phyloP scores from a whole-genome alignment of 1,284 basidiomycete species.

The Ceratobasidium sp. region DNA sequence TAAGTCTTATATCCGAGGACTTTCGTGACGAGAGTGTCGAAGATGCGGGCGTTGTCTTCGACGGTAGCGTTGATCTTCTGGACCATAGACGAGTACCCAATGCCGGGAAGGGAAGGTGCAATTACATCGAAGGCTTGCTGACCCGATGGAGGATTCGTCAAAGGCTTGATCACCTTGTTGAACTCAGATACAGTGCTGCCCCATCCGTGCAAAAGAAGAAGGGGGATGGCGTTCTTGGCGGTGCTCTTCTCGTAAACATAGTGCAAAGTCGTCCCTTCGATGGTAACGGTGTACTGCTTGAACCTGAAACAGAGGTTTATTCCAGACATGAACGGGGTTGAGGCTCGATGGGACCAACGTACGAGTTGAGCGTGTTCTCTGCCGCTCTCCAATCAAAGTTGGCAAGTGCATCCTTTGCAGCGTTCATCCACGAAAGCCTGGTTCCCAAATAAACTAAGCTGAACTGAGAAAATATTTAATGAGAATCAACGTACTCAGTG shows the following conservation, averaged over 20 bases:
- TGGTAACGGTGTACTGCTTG: slow-evolving; percentile 37
- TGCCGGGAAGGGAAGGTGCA: slow-evolving; percentile 53
- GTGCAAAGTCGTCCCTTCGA: slow-evolving; percentile 48
- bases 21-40: slow-evolving; percentile 52
- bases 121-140: slow-evolving; percentile 53
- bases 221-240: slow-evolving; percentile 50
- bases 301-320: slow-evolving; percentile 1
- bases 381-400: slow-evolving; percentile 41
- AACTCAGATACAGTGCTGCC: slow-evolving; percentile 53
- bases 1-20: slow-evolving; percentile 52
- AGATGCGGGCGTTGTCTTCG: slow-evolving; percentile 50
- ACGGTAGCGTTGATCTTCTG: slow-evolving; percentile 50
- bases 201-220: slow-evolving; percentile 53
- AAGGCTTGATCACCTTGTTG: slow-evolving; percentile 52
- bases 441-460: not conserved
- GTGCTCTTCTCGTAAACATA: slow-evolving; percentile 51
- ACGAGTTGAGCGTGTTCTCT: slow-evolving; percentile 37
- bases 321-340: not conserved
- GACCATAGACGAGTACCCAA: slow-evolving; percentile 51
- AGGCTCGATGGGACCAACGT: not conserved
- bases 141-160: slow-evolving; percentile 49
- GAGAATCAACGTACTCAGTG: slow-evolving; percentile 24
- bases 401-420: slow-evolving; percentile 25
- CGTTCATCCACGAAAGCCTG: slow-evolving; percentile 35
- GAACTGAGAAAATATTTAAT: not conserved